Base-by-base conservation (phyloP, 2,329 filamentous ascomycete genomes). In the Curvularia eragrostidis region DNA sequence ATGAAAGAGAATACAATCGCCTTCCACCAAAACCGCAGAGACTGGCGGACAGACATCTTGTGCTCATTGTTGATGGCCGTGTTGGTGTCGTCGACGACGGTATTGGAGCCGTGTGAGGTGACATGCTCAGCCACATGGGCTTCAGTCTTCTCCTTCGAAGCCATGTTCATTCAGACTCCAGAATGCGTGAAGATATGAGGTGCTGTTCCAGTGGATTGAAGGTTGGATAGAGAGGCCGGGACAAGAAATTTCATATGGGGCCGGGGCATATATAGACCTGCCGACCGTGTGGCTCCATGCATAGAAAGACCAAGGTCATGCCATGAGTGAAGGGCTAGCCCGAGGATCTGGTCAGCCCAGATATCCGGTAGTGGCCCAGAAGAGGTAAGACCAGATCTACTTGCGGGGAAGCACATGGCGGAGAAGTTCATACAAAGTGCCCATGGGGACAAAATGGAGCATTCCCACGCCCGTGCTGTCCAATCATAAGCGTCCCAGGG, bases 1-100 rank as follows among this genome's bases (percentile, higher is more conserved):
- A 95, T 80, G 48, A 95, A 72, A 69, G 88, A 91, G 90, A 91
- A 96, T 15, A 81, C 83, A 54, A 95, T 88, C 19, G 91, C 92
- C 79, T 95, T 93, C 60, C 91, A 91, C 74, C 96, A 96, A 26
- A 93, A 82, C 67, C 82, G 85, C 74, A 96, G 81, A 56, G 90
- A 91, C 79, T 95, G 86, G 67, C 84, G 69, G 56, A 96, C 80
- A 6, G 77, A 77, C 78, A 81, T 78, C 26, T 79, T 77, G 62
- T 79, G 78, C 54, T 78, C 78, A 39, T 79, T 77, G 44, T 75
- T 72, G 46, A 79, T 79, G 47, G 71, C 73, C 13, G 56, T 48
- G 30, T 59, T 65, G 50, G 66, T 67, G 41, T 65, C 64, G 30
- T 62, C 59, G 24, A 49, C 59, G 24, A 49, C 13, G 32, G 49